Evolutionary conservation across 805 yeast species (phyloP).

Genomic region (Myxozyma geophila): DNA sequence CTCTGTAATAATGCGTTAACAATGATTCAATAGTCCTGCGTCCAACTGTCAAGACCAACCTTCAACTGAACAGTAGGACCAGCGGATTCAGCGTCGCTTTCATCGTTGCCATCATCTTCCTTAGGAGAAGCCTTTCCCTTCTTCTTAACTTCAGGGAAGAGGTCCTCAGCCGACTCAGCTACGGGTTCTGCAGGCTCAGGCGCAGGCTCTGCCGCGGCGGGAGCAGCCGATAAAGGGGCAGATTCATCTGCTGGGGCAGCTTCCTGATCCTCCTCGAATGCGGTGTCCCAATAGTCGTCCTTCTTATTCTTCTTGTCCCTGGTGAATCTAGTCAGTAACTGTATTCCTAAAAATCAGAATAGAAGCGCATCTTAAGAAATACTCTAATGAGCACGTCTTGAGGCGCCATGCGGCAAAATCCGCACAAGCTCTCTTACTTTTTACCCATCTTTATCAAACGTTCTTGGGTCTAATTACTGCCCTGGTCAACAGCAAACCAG

Average conservation of each 20-base stretch:
- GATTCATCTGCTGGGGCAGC: slow-evolving; percentile 13
- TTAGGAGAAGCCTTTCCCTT: slow-evolving; percentile 25
- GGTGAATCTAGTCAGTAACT: background rate
- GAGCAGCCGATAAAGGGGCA: background rate
- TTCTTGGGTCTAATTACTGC: background rate
- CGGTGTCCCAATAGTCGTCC: slow-evolving; percentile 41
- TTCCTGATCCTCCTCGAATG: slow-evolving; percentile 37
- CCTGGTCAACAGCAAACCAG: background rate
- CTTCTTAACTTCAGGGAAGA: slow-evolving; percentile 7
- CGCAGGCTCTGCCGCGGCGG: slow-evolving; percentile 34
- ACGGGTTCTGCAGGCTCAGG: slow-evolving; percentile 3
- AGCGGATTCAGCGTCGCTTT: slow-evolving; percentile 61
- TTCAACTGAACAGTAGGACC: slow-evolving; percentile 59
- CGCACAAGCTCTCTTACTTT: slow-evolving; percentile 1
- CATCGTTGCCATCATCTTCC: slow-evolving; percentile 44
- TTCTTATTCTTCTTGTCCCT: slow-evolving; percentile 39
- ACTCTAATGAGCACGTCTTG: background rate
- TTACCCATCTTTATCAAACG: slow-evolving; percentile 6
- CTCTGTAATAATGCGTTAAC: slow-evolving; percentile 52
- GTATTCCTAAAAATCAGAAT: background rate
- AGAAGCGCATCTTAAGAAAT: background rate
- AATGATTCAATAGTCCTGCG: background rate
- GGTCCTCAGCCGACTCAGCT: slow-evolving; percentile 5
- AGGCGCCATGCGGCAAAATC: too few species aligned
- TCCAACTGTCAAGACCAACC: slow-evolving; percentile 33